Evolutionary conservation across 2,329 filamentous ascomycete genomes (phyloP).

Genomic region (Rhynchosporium agropyri): DNA sequence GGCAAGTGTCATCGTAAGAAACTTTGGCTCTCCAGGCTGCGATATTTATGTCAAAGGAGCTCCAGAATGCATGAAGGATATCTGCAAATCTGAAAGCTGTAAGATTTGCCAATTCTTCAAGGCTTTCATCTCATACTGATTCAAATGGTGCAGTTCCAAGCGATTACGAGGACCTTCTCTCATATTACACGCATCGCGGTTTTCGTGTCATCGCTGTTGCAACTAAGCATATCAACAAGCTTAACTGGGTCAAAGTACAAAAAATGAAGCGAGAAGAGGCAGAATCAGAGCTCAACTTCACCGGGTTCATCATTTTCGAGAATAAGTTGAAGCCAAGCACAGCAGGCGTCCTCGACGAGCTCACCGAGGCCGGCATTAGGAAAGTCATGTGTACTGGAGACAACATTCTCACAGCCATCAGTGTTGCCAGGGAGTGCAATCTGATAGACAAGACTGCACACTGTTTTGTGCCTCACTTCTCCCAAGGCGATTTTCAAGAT

Average conservation of each 20-base stretch:
- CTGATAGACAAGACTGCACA: conserved; percentile 80
- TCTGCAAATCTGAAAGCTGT: conserved; percentile 82
- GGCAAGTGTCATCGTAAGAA: conserved; percentile 88
- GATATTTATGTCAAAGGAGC: conserved; percentile 95
- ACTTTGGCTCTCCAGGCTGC: conserved; percentile 81
- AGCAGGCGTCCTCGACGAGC: conserved; percentile 76
- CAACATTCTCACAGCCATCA: conserved; percentile 96
- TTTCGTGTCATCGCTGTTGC: conserved; percentile 97
- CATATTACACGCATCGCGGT: conserved; percentile 91
- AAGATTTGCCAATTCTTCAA: conserved; percentile 43
- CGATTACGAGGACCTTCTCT: conserved; percentile 87
- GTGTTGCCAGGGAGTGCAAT: conserved; percentile 87
- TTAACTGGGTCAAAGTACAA: conserved; percentile 92
- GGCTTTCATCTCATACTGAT: conserved; percentile 8
- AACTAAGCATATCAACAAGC: conserved; percentile 80
- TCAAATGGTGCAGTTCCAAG: conserved; percentile 62
- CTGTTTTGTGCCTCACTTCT: conserved; percentile 90
- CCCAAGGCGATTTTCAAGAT: conserved; percentile 75
- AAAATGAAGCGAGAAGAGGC: conserved; percentile 89
- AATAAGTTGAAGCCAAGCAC: conserved; percentile 96
- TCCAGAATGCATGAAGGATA: conserved; percentile 93
- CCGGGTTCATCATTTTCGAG: conserved; percentile 97
- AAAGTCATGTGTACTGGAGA: conserved; percentile 97
- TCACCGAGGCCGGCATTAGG: conserved; percentile 80
- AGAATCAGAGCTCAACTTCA: conserved; percentile 81